phyloP scores from a whole-genome alignment of 2,329 filamentous ascomycete genomes.

The Helminthosporium solani region DNA sequence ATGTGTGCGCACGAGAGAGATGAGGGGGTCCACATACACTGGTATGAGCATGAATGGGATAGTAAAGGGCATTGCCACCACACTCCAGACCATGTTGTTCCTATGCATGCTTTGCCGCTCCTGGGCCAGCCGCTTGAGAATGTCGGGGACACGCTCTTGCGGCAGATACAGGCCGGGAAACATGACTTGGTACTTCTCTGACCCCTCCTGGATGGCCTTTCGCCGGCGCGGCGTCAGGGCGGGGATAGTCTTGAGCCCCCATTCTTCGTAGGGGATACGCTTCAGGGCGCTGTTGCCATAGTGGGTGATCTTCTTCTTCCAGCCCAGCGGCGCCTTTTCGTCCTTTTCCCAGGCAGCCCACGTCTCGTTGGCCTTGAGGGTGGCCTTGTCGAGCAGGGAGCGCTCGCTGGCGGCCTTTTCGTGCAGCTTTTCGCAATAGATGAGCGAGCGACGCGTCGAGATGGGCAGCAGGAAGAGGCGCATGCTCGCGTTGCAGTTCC shows the following conservation, averaged over 20 bases:
- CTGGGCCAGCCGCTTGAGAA: conserved; percentile 71
- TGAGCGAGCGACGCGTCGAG: conserved; percentile 83
- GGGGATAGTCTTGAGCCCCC: conserved; percentile 93
- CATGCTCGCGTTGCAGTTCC: conserved; percentile 56
- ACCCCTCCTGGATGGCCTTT: conserved; percentile 62
- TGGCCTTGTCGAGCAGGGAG: conserved; percentile 68
- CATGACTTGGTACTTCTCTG: conserved; percentile 69
- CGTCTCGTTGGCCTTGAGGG: conserved; percentile 68
- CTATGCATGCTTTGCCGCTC: conserved; percentile 79
- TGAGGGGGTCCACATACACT: conserved; percentile 61
- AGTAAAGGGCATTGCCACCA: conserved; percentile 62
- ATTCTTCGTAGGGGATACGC: conserved; percentile 94
- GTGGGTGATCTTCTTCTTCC: conserved; percentile 82
- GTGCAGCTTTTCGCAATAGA: conserved; percentile 82
- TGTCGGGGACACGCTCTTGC: conserved; percentile 59
- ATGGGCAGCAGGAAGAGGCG: conserved; percentile 91
- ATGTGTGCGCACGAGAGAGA: neutral
- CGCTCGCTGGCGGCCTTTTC: conserved; percentile 49
- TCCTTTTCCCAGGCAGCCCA: conserved; percentile 89
- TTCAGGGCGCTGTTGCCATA: conserved; percentile 86
- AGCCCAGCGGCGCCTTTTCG: conserved; percentile 61
- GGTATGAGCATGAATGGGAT: conserved; percentile 82
- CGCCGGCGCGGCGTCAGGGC: conserved; percentile 69
- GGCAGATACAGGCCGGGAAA: conserved; percentile 74
- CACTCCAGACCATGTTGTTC: conserved; percentile 75